Conservation (phyloP, 208 protist genomes). For the Leishmania mexicana region DNA sequence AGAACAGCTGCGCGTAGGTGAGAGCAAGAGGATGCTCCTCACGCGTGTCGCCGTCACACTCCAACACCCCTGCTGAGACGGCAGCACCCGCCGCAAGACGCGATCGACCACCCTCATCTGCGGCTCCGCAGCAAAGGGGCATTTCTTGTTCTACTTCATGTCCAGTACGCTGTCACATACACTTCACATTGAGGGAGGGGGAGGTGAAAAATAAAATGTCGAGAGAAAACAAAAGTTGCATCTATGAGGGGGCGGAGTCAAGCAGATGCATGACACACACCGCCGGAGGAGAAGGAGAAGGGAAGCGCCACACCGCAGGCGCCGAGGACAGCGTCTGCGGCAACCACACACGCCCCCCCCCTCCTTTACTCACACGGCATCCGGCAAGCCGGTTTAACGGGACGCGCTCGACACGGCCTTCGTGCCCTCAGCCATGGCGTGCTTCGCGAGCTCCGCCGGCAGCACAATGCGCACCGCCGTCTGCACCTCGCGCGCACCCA, state of each 20-base stretch:
- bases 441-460: no score
- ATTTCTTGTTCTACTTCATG: background rate
- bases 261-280: background rate
- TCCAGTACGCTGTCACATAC: slow-evolving; percentile 1
- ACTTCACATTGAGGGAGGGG: background rate
- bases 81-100: background rate
- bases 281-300: background rate
- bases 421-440: no score
- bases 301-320: background rate
- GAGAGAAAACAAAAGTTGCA: background rate
- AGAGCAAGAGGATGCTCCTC: background rate
- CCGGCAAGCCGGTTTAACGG: background rate
- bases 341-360: background rate
- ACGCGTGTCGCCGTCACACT: background rate
- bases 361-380: background rate
- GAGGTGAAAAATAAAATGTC: background rate
- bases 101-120: background rate
- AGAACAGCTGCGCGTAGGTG: background rate
- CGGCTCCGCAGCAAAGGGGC: background rate
- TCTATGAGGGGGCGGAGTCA: background rate
- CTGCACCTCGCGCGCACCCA: no score
- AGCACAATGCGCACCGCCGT: no score
- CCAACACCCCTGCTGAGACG: no score
- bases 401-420: no score
- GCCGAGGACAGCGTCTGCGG: background rate